Percentiles rank a stretch among this genome's conserved stretches.
phyloP scores from a whole-genome alignment of 2,329 filamentous ascomycete genomes.

The Escovopsis sp. region DNA sequence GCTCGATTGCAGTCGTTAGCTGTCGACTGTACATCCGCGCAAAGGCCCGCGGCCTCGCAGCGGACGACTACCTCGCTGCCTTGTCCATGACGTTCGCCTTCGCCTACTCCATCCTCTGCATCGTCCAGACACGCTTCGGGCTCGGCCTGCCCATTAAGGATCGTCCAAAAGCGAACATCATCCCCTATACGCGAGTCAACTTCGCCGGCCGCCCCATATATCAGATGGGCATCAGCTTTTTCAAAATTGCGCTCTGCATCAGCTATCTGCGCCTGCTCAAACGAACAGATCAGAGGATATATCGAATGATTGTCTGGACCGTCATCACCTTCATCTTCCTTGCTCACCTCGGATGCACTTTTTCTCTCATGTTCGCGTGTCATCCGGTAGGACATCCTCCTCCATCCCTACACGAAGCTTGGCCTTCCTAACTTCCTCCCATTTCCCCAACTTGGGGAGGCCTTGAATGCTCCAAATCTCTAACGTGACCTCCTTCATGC shows the following conservation, averaged over 20 bases:
- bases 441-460: too few relatives aligned
- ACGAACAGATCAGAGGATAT: slow-evolving; percentile 28
- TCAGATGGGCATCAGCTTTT: slow-evolving; percentile 38
- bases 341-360: slow-evolving; percentile 31
- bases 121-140: slow-evolving; percentile 36
- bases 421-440: background rate
- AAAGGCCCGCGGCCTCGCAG: slow-evolving; percentile 26
- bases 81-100: slow-evolving; percentile 29
- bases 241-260: slow-evolving; percentile 38
- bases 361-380: slow-evolving; percentile 35
- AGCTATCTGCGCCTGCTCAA: slow-evolving; percentile 36
- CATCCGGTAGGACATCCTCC: slow-evolving; percentile 21
- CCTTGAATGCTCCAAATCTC: too few relatives aligned
- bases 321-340: slow-evolving; percentile 27
- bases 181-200: slow-evolving; percentile 33
- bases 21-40: slow-evolving; percentile 27
- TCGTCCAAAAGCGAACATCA: slow-evolving; percentile 27
- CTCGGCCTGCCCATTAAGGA: slow-evolving; percentile 30
- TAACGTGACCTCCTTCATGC: too few relatives aligned
- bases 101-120: slow-evolving; percentile 33
- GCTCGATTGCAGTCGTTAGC: slow-evolving; percentile 26
- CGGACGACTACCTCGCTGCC: slow-evolving; percentile 30
- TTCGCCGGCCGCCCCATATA: slow-evolving; percentile 39
- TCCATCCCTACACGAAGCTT: background rate
- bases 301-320: slow-evolving; percentile 28